A percentile compares a stretch with the other conserved stretches of the same genome.
These are phyloP conservation scores for Chlamydomonas eustigma DNA, from an alignment of 139 green algal genomes.

Conservation along the genomic window DNA sequence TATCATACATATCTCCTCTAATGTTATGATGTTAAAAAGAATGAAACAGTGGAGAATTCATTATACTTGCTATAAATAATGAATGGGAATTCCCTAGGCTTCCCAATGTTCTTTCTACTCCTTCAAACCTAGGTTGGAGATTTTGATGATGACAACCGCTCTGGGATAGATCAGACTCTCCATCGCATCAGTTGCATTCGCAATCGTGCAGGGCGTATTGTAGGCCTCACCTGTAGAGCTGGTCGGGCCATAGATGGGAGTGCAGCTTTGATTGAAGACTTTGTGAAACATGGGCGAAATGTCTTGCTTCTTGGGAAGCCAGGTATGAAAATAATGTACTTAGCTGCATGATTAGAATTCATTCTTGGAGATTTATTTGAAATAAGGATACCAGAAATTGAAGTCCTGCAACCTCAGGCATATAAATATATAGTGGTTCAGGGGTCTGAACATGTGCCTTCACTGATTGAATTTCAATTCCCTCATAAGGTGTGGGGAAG, in stretches of 20 bases:
- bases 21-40: not conserved
- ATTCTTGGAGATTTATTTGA: no score
- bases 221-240: slow-evolving; percentile 95
- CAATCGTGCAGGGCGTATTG: slow-evolving; percentile 79
- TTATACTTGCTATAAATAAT: not conserved
- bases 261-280: slow-evolving; percentile 88
- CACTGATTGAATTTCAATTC: slow-evolving; percentile 28
- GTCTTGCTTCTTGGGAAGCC: slow-evolving; percentile 26
- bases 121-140: slow-evolving; percentile 72
- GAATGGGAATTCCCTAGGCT: not conserved
- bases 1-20: no score
- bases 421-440: no score
- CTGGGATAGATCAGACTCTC: slow-evolving; percentile 85
- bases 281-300: slow-evolving; percentile 53
- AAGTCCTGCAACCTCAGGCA: no score
- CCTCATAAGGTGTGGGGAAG: slow-evolving; percentile 88
- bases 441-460: no score
- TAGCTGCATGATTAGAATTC: no score
- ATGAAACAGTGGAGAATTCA: not conserved
- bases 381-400: no score
- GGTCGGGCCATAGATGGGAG: slow-evolving; percentile 88
- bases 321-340: no score
- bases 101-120: not conserved
- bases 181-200: slow-evolving; percentile 77
- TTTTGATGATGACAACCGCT: slow-evolving; percentile 88